Evolutionary conservation across 352 stramenopile genomes (phyloP), one percentile per base, ranked within the genome.

Genomic region (Phytopythium aichiense): DNA sequence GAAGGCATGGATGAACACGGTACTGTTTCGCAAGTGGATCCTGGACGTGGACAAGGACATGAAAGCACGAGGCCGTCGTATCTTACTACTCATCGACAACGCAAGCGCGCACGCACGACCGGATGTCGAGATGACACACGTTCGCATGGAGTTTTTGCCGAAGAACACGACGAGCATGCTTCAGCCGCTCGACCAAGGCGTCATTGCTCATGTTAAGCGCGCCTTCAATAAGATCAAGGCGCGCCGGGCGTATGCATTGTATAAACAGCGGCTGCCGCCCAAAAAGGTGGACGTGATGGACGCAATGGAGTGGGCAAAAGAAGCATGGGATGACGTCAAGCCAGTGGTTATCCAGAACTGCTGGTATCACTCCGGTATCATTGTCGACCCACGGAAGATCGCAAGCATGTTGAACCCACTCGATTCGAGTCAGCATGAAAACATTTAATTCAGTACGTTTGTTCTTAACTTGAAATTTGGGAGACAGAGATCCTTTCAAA

Each of bases 201-300:
- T 65, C 18, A 60, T 65, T 38, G 55, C 53, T 6, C 33, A 43
- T 22, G 53, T 60, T 20, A 65, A 65, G 60, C 49, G 46, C 9
- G 23, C 8, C 4, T 65, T 51, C n/a, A 20, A 18, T 18, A 37
- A 22, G 30, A 20, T 58, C 3, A 51, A 51, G 7, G 35, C 55
- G 4, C 3, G 28, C 1, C 46, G 22, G 12, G 18, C 49, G 8
- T 42, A 56, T 22, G 30, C 8, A 23, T 13, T 37, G 33, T 31
- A 50, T 20, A 28, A 53, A 38, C 8, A 15, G 4, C 35, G 12
- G 35, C 12, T 38, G 35, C 35, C 35, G 2, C 35, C 35, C 12
- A 38, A 7, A 13, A 38, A 38, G 35, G 35, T 38, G 35, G 35
- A 38, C 35, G 35, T 38, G 35, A 1, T 38, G 35, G 35, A 38